Evolutionary conservation across 129 eudicot genomes (phyloP), one percentile per base, ranked within the genome.

Genomic region (Deinandra increscens): DNA sequence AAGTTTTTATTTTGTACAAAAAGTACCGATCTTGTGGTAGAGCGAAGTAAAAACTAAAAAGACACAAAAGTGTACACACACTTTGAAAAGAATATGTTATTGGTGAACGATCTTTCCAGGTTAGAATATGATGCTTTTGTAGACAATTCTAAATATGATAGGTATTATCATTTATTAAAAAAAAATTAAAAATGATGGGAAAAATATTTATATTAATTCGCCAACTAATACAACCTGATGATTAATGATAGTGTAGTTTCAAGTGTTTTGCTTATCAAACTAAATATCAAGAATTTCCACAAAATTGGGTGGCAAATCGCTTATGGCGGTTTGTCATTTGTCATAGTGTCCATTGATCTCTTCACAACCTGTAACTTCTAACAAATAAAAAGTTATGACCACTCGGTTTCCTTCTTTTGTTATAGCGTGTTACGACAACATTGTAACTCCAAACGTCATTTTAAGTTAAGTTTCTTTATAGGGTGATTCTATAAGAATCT

Each of bases 221-320:
- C 53, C 9, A 46, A 46, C 53, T 46, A 46, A 46, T 46, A 14
- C n/a, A 46, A 4, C 6, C 5, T 3, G 20, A 46, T 46, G n/a
- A 4, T 46, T 14, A 46, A 46, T 17, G 9, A 5, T 4, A 14
- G 7, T n/a, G 2, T 14, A 46, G 6, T 46, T 46, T n/a, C 53
- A 46, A 46, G 53, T 46, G 53, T n/a, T 46, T 46, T 46, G 53
- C 53, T n/a, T n/a, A 46, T 46, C 18, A 46, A n/a, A 46, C 53
- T 36, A 46, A 46, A 46, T 4, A 46, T n/a, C 51, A 46, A 14
- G 7, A 46, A 46, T 4, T n/a, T 9, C 22, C 53, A 5, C 2
- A n/a, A 46, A 46, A 46, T 14, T 26, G 31, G 31, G 20, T 18
- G 51, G 31, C 31, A 26, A 26, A 26, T 26, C 31, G 31, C 1